phyloP scores from a whole-genome alignment of 2,329 filamentous ascomycete genomes.

The Phyllosticta citrichinensis region DNA sequence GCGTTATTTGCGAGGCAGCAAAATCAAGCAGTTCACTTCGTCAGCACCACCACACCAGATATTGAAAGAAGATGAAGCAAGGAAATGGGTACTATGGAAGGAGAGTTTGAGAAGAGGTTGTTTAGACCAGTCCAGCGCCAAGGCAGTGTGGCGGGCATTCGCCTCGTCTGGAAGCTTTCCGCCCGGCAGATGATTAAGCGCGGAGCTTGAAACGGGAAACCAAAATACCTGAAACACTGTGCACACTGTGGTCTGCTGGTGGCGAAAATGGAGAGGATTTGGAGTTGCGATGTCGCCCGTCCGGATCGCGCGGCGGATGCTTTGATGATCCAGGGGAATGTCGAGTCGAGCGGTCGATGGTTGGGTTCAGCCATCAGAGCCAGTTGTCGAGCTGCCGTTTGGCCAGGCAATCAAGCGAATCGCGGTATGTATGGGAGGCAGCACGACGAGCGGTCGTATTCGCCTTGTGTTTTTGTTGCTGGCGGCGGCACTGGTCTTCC shows the following conservation, averaged over 20 bases:
- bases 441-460: neutral
- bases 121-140: neutral
- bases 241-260: neutral
- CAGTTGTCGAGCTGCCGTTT: neutral
- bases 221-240: neutral
- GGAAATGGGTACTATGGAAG: neutral
- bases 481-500: neutral
- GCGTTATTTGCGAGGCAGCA: neutral
- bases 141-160: neutral
- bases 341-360: neutral
- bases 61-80: neutral
- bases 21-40: neutral
- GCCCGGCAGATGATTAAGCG: neutral
- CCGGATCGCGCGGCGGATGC: neutral
- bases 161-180: neutral
- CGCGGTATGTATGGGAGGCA: neutral
- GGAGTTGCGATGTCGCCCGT: neutral
- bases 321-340: neutral
- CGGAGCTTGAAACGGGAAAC: neutral
- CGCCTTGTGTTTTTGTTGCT: neutral
- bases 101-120: neutral
- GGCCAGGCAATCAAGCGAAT: neutral
- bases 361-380: neutral
- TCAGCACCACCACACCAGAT: neutral
- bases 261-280: neutral